Evolutionary conservation across 2,329 filamentous ascomycete species (phyloP).

Genomic region (Colletotrichum zoysiae): DNA sequence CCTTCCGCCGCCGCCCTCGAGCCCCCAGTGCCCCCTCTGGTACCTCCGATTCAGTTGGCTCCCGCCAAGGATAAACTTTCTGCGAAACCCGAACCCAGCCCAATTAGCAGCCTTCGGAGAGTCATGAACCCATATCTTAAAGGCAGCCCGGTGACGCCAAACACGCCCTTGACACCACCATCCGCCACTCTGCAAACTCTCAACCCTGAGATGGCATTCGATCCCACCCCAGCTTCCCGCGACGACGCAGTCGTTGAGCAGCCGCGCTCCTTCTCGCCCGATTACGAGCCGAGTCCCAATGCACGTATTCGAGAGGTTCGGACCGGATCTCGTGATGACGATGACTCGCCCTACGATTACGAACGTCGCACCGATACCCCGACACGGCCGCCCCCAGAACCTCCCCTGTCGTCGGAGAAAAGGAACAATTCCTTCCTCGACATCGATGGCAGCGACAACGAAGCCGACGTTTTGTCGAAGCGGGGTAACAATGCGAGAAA

Average conservation of each 20-base stretch:
- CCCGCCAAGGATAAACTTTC: slow-evolving; percentile 48
- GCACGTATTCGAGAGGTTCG: slow-evolving; percentile 78
- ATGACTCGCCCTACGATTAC: slow-evolving; percentile 19
- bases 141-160: slow-evolving; percentile 46
- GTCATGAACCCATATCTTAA: slow-evolving; percentile 88
- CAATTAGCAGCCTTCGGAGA: slow-evolving; percentile 84
- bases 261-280: slow-evolving; percentile 77
- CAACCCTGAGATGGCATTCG: slow-evolving; percentile 32
- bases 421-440: slow-evolving; percentile 64
- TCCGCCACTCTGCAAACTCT: slow-evolving; percentile 16
- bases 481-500: slow-evolving; percentile 32
- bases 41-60: slow-evolving; percentile 52
- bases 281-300: slow-evolving; percentile 79
- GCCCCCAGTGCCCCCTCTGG: slow-evolving; percentile 53
- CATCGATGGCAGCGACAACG: slow-evolving; percentile 64
- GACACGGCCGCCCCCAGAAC: slow-evolving; percentile 50
- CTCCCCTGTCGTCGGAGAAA: slow-evolving; percentile 48
- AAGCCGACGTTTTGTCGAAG: slow-evolving; percentile 52
- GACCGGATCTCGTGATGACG: slow-evolving; percentile 54
- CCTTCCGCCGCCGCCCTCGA: slow-evolving; percentile 57
- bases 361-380: slow-evolving; percentile 51
- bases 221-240: slow-evolving; percentile 9
- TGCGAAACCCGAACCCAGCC: slow-evolving; percentile 64
- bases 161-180: slow-evolving; percentile 28
- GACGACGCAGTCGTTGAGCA: slow-evolving; percentile 46